Evolutionary conservation across 257 asterid species (phyloP).

Genomic region (Apocynum venetum): DNA sequence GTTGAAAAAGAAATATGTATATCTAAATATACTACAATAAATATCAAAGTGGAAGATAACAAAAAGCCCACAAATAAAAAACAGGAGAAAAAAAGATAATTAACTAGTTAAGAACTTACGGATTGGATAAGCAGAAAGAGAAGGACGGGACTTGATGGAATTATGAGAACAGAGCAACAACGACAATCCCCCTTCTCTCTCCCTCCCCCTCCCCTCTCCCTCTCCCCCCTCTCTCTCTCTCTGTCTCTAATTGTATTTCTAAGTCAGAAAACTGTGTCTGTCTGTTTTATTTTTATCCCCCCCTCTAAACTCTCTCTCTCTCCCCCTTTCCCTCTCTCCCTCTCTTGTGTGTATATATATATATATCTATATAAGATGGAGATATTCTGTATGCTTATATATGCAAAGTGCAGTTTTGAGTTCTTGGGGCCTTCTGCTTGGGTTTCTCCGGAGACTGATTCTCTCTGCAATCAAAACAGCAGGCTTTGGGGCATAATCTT

Average conservation of each 20-base stretch:
- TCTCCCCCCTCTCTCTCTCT: background rate
- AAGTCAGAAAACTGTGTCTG: background rate
- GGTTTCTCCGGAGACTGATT: constrained; percentile 24
- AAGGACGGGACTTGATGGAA: constrained; percentile 35
- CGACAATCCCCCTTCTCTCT: constrained; percentile 24
- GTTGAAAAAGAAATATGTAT: constrained; percentile 12
- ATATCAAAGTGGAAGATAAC: constrained; percentile 11
- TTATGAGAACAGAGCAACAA: constrained; percentile 23
- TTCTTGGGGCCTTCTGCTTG: constrained; percentile 41
- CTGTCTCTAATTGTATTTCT: constrained; percentile 19
- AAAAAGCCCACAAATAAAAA: background rate
- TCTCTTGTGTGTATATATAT: constrained; percentile 36
- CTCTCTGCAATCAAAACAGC: constrained; percentile 69
- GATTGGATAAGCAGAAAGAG: constrained; percentile 49
- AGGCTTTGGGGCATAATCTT: constrained; percentile 57
- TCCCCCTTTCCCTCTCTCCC: constrained; percentile 18
- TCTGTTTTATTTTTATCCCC: constrained; percentile 1
- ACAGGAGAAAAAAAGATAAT: background rate
- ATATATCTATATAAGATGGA: background rate
- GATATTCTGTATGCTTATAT: constrained; percentile 11
- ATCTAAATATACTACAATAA: constrained; percentile 8
- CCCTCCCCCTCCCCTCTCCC: constrained; percentile 34
- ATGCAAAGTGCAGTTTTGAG: constrained; percentile 34
- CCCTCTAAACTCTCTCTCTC: constrained; percentile 12
- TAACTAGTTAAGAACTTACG: constrained; percentile 45